phyloP scores from a whole-genome alignment of 192 early-diverging fungal species.

The Rhizophagus sp. region DNA sequence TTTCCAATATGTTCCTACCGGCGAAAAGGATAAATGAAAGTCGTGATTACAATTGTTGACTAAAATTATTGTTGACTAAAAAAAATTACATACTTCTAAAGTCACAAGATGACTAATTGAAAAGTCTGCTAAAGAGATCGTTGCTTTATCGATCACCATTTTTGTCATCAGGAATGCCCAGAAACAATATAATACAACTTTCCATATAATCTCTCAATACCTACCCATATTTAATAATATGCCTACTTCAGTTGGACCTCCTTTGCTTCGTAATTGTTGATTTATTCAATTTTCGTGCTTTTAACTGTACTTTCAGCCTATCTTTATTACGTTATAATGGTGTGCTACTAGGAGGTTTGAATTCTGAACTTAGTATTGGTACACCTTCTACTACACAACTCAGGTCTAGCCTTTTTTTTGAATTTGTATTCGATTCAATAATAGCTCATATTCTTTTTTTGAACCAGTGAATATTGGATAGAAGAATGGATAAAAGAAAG shows the following conservation, averaged over 20 bases:
- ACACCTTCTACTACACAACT: conserved; percentile 22
- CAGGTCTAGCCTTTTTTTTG: conserved; percentile 32
- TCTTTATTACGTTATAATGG: conserved; percentile 28
- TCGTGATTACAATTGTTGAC: conserved; percentile 28
- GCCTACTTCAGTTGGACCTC: conserved; percentile 23
- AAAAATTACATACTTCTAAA: conserved; percentile 32
- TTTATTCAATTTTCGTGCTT: conserved; percentile 32
- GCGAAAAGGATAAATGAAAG: background rate
- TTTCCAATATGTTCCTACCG: conserved; percentile 29
- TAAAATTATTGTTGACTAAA: conserved; percentile 13
- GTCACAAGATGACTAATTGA: conserved; percentile 32
- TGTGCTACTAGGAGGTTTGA: conserved; percentile 30
- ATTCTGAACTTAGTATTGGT: conserved; percentile 29
- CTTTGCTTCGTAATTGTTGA: conserved; percentile 31
- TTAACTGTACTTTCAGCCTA: conserved; percentile 30
- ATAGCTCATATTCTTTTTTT: conserved; percentile 14
- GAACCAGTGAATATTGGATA: conserved; percentile 17
- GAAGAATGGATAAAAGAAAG: conserved; percentile 32
- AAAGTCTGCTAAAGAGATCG: conserved; percentile 30
- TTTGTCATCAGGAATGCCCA: background rate
- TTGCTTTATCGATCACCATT: conserved; percentile 29
- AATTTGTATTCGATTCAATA: conserved; percentile 23
- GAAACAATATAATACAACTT: conserved; percentile 25
- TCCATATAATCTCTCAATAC: background rate
- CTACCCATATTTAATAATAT: conserved; percentile 34